Percentiles rank a stretch among this genome's conserved stretches.
Conservation (phyloP, 129 eudicot species). For the Tagetes erecta region DNA sequence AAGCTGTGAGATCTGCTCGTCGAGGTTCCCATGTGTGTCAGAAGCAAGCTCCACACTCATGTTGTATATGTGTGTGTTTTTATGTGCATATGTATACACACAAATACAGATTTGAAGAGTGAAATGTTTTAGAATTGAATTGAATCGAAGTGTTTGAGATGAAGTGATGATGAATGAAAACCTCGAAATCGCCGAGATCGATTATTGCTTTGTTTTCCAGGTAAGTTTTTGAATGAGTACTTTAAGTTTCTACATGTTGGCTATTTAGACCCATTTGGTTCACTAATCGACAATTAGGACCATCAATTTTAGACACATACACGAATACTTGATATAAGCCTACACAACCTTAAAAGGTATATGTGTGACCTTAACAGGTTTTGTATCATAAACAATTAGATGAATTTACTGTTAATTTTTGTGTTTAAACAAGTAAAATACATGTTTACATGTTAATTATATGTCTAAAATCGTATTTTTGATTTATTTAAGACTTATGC, state of each 20-base stretch:
- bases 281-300: too few relatives aligned
- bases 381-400: too few relatives aligned
- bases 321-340: too few relatives aligned
- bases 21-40: slow-evolving; percentile 72
- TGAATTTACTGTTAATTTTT: too few relatives aligned
- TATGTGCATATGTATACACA: slow-evolving; percentile 19
- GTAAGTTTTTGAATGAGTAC: background rate
- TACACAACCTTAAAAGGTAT: too few relatives aligned
- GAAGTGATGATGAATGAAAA: slow-evolving; percentile 20
- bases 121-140: slow-evolving; percentile 14
- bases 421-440: too few relatives aligned
- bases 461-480: too few relatives aligned
- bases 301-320: too few relatives aligned
- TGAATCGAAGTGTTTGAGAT: background rate
- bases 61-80: slow-evolving; percentile 22
- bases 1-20: slow-evolving; percentile 86
- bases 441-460: too few relatives aligned
- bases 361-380: too few relatives aligned
- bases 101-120: slow-evolving; percentile 2
- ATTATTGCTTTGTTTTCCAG: slow-evolving; percentile 21
- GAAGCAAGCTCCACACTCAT: slow-evolving; percentile 83
- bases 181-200: slow-evolving; percentile 35
- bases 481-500: too few relatives aligned
- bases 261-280: background rate
- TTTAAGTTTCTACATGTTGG: background rate